Evolutionary conservation across 139 green algal species (phyloP), one percentile per base, ranked within the genome.

Genomic region (Volvox africanus): DNA sequence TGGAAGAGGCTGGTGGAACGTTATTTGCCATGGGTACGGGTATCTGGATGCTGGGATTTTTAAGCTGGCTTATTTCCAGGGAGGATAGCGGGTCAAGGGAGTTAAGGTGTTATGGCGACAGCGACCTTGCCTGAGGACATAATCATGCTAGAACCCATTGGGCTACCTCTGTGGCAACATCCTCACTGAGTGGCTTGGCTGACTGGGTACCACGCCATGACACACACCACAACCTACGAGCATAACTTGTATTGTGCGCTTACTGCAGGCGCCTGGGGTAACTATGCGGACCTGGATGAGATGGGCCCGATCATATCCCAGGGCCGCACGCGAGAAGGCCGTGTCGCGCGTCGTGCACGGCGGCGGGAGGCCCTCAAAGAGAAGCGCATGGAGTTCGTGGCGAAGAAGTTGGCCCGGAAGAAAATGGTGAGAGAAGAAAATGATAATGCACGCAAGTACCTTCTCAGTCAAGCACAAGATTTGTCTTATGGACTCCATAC

Each of bases 281-380:
- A 93, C 91, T 93, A 92, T 30, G 91, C 82, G 0, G 86, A 88
- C 89, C 84, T 35, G 35, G 88, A 93, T 30, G 73, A 90, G 61
- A 20, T 76, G 37, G 83, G 69, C 0, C 76, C 50, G 0, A 21
- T 88, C 30, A 89, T 90, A 18, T 32, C 90, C 2, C 28, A 50
- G 9, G 86, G 87, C 76, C 87, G 83, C 22, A 80, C 55, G 21
- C 55, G 69, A 1, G 93, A 95, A 79, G 93, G 93, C 21, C 91
- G 93, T 71, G 84, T 94, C 30, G 93, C 91, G 0, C 91, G 93
- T 11, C 85, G 91, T 21, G 84, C 88, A 36, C 71, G 93, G 30
- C 88, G 91, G 62, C 88, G 91, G 2, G 93, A 92, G 44, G 93
- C 91, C 17, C 37, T 92, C 22, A 65, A 85, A 30, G 50, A 78